Percentiles rank a stretch among this genome's conserved stretches.
Conservation (phyloP, 2,329 filamentous ascomycete genomes). For the Venturia oleaginea region DNA sequence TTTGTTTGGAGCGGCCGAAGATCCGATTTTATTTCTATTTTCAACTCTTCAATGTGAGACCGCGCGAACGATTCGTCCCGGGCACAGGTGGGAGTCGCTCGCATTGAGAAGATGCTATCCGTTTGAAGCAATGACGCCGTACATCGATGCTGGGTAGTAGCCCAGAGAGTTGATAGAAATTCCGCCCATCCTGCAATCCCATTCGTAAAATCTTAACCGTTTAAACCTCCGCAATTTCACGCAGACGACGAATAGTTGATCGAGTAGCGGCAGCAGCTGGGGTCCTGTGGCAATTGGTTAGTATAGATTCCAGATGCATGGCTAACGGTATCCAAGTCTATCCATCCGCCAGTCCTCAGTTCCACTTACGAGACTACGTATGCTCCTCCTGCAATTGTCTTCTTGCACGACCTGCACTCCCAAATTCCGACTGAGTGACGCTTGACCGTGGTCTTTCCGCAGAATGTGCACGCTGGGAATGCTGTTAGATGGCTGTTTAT, state of each 20-base stretch:
- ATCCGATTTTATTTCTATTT: conserved; percentile 9
- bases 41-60: neutral
- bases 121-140: conserved; percentile 2
- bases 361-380: conserved; percentile 92
- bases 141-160: conserved; percentile 7
- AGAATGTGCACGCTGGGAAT: conserved; percentile 72
- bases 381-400: conserved; percentile 87
- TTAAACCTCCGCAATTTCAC: conserved; percentile 17
- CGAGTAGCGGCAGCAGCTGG: conserved; percentile 16
- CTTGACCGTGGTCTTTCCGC: conserved; percentile 90
- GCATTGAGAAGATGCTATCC: conserved; percentile 10
- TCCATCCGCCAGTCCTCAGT: neutral
- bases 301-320: neutral
- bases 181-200: conserved; percentile 7
- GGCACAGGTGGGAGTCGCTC: neutral
- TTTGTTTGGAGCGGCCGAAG: conserved; percentile 6
- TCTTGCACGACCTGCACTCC: conserved; percentile 92
- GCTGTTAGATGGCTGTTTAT: neutral
- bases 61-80: conserved; percentile 9
- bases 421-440: conserved; percentile 89
- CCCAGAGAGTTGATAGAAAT: conserved; percentile 8
- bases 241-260: conserved; percentile 16
- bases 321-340: neutral
- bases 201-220: neutral
- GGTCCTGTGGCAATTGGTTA: conserved; percentile 13